Evolutionary conservation across 2,329 filamentous ascomycete species (phyloP).

Genomic region (Colletotrichum ledebouriae): DNA sequence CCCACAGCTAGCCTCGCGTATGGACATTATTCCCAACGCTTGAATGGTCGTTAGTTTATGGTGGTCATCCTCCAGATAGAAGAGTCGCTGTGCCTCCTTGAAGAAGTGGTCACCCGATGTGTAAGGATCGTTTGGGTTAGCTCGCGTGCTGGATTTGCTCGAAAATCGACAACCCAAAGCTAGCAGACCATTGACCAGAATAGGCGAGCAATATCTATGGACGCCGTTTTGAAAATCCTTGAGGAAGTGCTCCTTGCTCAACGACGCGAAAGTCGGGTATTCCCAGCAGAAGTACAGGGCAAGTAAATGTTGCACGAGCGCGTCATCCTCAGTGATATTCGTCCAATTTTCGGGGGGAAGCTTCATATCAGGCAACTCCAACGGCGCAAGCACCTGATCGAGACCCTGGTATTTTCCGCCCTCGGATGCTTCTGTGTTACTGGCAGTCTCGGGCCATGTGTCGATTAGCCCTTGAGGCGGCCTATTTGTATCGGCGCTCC

Average conservation of each 20-base stretch:
- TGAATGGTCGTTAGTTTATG: conserved; percentile 79
- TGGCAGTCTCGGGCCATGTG: conserved; percentile 61
- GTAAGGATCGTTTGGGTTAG: conserved; percentile 71
- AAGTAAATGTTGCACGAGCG: conserved; percentile 73
- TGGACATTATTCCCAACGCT: conserved; percentile 81
- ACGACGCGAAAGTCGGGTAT: conserved; percentile 80
- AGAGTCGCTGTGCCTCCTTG: conserved; percentile 73
- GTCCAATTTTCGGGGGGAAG: conserved; percentile 69
- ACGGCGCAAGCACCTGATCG: conserved; percentile 63
- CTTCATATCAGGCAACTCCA: conserved; percentile 59
- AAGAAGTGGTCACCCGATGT: conserved; percentile 83
- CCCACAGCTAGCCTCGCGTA: conserved; percentile 79
- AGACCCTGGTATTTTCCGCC: conserved; percentile 50
- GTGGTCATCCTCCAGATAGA: conserved; percentile 69
- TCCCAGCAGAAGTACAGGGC: conserved; percentile 81
- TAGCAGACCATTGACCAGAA: conserved; percentile 75
- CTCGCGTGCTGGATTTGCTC: conserved; percentile 72
- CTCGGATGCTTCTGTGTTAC: conserved; percentile 49
- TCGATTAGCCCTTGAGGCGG: conserved; percentile 62
- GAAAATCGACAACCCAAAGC: conserved; percentile 79
- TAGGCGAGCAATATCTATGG: conserved; percentile 75
- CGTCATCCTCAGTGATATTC: conserved; percentile 67
- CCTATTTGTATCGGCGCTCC: conserved; percentile 56
- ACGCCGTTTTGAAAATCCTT: conserved; percentile 73
- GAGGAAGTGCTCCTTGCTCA: conserved; percentile 79